A percentile compares a stretch with the other conserved stretches of the same genome.
Conservation (phyloP, 306 rosid species). For the Pyrus bretschneideri region DNA sequence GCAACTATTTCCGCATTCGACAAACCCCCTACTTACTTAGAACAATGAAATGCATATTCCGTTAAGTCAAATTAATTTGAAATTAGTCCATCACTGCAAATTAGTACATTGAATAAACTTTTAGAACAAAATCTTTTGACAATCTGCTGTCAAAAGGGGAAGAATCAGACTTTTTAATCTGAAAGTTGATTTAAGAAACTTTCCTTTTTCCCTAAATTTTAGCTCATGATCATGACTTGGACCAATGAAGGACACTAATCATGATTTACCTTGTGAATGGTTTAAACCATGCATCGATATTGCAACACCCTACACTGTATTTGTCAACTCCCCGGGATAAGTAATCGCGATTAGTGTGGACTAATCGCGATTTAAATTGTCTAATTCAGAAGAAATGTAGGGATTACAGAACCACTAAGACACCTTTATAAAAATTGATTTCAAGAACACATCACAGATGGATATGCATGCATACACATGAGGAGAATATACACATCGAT, state of each 20-base stretch:
- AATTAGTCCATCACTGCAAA: not conserved
- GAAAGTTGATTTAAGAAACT: conserved; percentile 2
- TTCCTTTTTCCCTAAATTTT: conserved; percentile 5
- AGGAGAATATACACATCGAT: not conserved
- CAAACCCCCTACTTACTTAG: not conserved
- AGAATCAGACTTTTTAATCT: not conserved
- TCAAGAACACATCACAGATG: not conserved
- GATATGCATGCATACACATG: not conserved
- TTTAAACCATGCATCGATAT: not conserved
- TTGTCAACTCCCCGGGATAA: not conserved
- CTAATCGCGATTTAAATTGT: not conserved
- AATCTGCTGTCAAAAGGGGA: conserved; percentile 11
- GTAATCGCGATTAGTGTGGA: not conserved
- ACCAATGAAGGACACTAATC: conserved; percentile 8
- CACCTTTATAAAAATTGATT: not conserved
- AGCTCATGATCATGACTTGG: conserved; percentile 11
- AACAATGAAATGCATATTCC: not conserved
- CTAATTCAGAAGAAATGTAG: not conserved
- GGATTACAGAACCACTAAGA: not conserved
- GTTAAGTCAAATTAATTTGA: not conserved
- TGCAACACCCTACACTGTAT: not conserved
- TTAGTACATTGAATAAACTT: not conserved
- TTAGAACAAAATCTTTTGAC: conserved; percentile 8
- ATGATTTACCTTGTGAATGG: conserved; percentile 12
- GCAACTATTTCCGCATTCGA: not conserved